Base-by-base conservation (phyloP, 345 rosid genomes). In the Euphorbia pulcherrima region DNA sequence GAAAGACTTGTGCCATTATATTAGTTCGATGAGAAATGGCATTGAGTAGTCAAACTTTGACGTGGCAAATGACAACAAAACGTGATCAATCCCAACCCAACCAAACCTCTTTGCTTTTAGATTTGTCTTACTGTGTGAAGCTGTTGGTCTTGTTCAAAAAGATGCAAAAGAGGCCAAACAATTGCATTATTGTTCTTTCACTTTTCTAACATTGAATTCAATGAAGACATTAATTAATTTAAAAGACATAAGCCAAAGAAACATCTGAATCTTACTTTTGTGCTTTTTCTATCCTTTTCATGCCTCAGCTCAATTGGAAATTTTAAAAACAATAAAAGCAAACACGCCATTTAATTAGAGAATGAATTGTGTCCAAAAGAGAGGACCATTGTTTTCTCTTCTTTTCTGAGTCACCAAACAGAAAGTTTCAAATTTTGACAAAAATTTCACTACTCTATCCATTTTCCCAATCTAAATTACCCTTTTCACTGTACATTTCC, bases 151-250 rank as follows among this genome's bases (percentile, higher is more conserved):
- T 28, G 71, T 41, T 41, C 63, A 41, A 68, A 57, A 44, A 60
- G 60, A 27, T 6, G n/a, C 65, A 59, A 8, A 10, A 26, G 18
- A 9, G 17, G 21, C 18, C 62, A 20, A 12, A 3, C 47, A 41
- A 7, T 6, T 20, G 51, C 52, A 66, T 55, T 5, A 33, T 6
- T 67, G 52, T 51, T 1, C 13, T 24, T 48, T 39, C 0, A 8
- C 50, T 60, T 69, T 69, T 69, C 60, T 50, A 70, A 61, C 73
- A 44, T 37, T 46, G 51, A 54, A 67, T 53, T 67, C 55, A 63
- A 62, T 28, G 27, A 18, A 37, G 59, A 61, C 26, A 39, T 12
- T 48, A n/a, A 60, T 2, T 33, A 33, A 33, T 33, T 59, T 24
- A 6, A 56, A 26, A 55, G 3, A 27, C 1, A 55, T 8, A 23